Evolutionary conservation across 495 filamentous ascomycete species (phyloP).

Genomic region (Coniosporium apollinis): DNA sequence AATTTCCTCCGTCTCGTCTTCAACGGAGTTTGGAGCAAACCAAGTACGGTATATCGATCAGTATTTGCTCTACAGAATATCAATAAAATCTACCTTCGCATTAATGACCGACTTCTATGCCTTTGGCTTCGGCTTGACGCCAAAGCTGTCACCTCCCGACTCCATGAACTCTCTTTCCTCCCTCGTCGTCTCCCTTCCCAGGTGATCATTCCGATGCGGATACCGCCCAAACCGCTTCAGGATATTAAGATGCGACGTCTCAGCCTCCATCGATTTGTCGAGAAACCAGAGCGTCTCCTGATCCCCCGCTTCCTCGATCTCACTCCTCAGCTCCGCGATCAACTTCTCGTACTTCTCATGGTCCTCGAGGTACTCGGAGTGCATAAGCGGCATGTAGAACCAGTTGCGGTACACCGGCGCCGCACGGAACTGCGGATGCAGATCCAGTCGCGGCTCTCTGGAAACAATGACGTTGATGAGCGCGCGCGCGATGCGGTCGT

Average conservation of each 20-base stretch:
- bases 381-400: slow-evolving; percentile 29
- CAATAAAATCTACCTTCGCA: too few relatives aligned
- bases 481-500: slow-evolving; percentile 27
- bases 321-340: slow-evolving; percentile 10
- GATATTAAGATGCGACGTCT: slow-evolving; percentile 17
- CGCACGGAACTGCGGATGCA: background rate
- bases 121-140: slow-evolving; percentile 8
- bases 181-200: slow-evolving; percentile 19
- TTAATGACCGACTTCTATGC: too few relatives aligned
- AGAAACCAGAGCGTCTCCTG: slow-evolving; percentile 5
- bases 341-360: slow-evolving; percentile 14
- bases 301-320: slow-evolving; percentile 9
- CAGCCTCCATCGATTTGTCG: slow-evolving; percentile 3
- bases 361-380: slow-evolving; percentile 24
- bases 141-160: slow-evolving; percentile 23
- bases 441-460: background rate
- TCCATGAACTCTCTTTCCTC: slow-evolving; percentile 21
- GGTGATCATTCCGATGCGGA: slow-evolving; percentile 23
- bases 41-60: too few relatives aligned
- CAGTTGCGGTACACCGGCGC: slow-evolving; percentile 16
- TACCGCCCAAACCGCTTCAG: slow-evolving; percentile 25
- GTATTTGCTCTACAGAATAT: too few relatives aligned
- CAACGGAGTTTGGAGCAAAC: too few relatives aligned
- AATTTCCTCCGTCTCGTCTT: too few relatives aligned
- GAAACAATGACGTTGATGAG: slow-evolving; percentile 8